A percentile compares a stretch with the other conserved stretches of the same genome.
phyloP scores from a whole-genome alignment of 176 grass and related monocot genomes.

The Carex myosuroides region DNA sequence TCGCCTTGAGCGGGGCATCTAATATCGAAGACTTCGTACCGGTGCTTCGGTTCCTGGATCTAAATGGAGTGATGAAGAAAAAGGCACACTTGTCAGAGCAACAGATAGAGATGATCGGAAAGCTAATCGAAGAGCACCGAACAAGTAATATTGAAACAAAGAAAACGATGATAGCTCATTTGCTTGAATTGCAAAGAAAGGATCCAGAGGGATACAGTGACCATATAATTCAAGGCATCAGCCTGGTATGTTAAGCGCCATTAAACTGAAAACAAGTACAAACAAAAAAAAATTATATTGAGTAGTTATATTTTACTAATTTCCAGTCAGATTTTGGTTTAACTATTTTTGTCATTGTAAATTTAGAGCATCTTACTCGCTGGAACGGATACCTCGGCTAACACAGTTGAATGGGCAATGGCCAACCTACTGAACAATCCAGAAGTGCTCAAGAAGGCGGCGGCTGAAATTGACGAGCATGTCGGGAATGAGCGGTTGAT shows the following conservation, averaged over 20 bases:
- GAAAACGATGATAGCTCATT: background rate
- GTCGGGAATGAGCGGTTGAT: constrained; percentile 11
- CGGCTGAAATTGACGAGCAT: constrained; percentile 10
- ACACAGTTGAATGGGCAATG: constrained; percentile 32
- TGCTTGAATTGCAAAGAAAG: constrained; percentile 14
- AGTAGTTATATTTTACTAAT: background rate
- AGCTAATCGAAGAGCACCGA: constrained; percentile 14
- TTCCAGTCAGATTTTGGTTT: background rate
- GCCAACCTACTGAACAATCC: constrained; percentile 18
- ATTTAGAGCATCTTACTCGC: background rate
- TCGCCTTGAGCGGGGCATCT: background rate
- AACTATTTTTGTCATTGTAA: background rate
- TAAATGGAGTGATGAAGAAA: background rate
- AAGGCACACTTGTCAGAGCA: background rate
- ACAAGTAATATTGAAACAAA: background rate
- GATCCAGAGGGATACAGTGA: constrained; percentile 20
- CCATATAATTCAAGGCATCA: background rate
- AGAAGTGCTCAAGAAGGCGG: background rate
- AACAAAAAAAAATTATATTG: background rate
- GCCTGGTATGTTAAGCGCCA: background rate
- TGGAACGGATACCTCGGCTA: constrained; percentile 26
- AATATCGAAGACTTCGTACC: constrained; percentile 21
- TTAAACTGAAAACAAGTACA: background rate
- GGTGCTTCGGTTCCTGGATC: background rate
- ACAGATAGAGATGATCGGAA: background rate